A percentile compares a stretch with the other conserved stretches of the same genome.
phyloP scores from a whole-genome alignment of 805 yeast genomes.

The Schwanniomyces sp. region DNA sequence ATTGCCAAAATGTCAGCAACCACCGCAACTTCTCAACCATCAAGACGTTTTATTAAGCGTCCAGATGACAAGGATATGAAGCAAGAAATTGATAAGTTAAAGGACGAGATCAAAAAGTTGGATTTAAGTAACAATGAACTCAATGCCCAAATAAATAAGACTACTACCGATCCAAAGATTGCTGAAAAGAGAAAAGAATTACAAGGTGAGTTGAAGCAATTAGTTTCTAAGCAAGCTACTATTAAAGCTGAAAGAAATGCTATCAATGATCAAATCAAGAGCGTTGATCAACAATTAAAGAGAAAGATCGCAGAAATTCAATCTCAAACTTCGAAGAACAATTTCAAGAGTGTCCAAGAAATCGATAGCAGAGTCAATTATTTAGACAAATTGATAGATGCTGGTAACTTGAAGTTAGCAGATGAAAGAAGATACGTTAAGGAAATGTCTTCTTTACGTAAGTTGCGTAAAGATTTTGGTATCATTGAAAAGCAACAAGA shows the following conservation, averaged over 20 bases:
- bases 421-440: constrained; percentile 85
- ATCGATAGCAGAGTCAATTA: constrained; percentile 63
- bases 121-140: constrained; percentile 54
- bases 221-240: constrained; percentile 46
- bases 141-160: constrained; percentile 51
- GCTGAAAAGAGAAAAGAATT: constrained; percentile 32
- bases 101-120: constrained; percentile 61
- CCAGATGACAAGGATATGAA: constrained; percentile 72
- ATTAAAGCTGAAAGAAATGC: constrained; percentile 48
- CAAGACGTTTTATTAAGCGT: constrained; percentile 62
- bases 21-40: constrained; percentile 16
- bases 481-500: constrained; percentile 73
- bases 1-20: constrained; percentile 9
- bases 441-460: constrained; percentile 82
- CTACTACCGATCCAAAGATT: constrained; percentile 30
- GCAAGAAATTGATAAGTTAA: constrained; percentile 52
- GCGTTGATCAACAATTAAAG: constrained; percentile 67
- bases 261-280: constrained; percentile 70
- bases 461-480: constrained; percentile 75
- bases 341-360: constrained; percentile 65
- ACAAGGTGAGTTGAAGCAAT: constrained; percentile 37
- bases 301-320: constrained; percentile 75
- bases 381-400: constrained; percentile 72
- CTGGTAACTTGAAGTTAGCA: constrained; percentile 81
- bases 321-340: constrained; percentile 66